Conservation (phyloP, 2,329 filamentous ascomycete genomes). For the Penicillium brasilianum region DNA sequence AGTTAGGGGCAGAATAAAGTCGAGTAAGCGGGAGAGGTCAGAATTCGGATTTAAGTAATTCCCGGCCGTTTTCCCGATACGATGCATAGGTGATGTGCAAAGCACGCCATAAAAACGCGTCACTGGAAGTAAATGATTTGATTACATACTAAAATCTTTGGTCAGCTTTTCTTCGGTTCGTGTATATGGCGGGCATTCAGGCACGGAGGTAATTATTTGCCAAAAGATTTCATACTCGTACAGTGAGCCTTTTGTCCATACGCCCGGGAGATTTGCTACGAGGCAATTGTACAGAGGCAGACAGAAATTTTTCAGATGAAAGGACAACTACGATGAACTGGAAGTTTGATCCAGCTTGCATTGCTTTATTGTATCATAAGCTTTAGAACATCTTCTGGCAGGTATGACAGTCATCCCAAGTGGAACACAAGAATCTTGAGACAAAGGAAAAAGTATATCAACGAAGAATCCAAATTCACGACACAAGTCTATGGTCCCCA, state of each 20-base stretch:
- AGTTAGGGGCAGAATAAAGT: neutral
- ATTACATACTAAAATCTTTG: too few species aligned
- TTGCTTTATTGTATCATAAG: too few species aligned
- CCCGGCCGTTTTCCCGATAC: neutral
- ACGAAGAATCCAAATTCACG: too few species aligned
- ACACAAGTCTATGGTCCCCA: too few species aligned
- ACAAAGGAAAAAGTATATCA: too few species aligned
- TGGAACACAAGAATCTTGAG: too few species aligned
- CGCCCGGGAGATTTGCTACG: neutral
- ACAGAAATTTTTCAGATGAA: neutral
- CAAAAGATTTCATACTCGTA: neutral
- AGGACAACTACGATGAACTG: neutral
- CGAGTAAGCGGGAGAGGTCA: neutral
- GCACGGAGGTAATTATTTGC: neutral
- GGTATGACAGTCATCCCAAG: too few species aligned
- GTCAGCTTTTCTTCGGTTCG: too few species aligned
- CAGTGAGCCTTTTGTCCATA: neutral
- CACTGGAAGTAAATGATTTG: too few species aligned
- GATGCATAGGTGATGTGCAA: neutral
- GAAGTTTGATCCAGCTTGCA: too few species aligned
- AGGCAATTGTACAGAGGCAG: neutral
- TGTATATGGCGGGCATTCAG: too few species aligned
- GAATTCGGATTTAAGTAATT: constrained; percentile 3
- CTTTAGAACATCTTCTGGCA: too few species aligned
- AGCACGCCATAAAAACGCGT: neutral